Percentiles rank a stretch among this genome's conserved stretches.
phyloP scores from a whole-genome alignment of 2,329 filamentous ascomycete species.

The Dendrostoma leiphaemia region DNA sequence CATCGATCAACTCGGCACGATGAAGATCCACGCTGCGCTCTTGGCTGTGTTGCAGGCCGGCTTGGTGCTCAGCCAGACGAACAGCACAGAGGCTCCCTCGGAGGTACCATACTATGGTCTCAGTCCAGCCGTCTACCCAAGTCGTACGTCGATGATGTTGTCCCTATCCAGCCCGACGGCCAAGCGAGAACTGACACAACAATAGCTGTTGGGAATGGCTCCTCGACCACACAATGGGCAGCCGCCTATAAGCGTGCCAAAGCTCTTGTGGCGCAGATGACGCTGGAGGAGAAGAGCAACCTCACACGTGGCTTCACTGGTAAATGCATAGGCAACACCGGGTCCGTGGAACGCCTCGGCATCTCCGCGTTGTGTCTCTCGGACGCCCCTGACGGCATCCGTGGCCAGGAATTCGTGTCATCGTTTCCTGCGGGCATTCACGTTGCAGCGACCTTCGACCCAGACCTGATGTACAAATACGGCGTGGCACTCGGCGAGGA shows the following conservation, averaged over 20 bases:
- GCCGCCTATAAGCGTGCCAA: slow-evolving; percentile 33
- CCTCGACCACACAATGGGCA: slow-evolving; percentile 30
- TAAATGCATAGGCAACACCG: slow-evolving; percentile 31
- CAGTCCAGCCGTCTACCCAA: slow-evolving; percentile 34
- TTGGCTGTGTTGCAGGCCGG: slow-evolving; percentile 5
- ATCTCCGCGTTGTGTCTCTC: slow-evolving; percentile 43
- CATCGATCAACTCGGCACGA: slow-evolving; percentile 5
- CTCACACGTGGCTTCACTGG: slow-evolving; percentile 36
- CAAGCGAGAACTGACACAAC: slow-evolving; percentile 1
- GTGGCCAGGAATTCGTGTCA: slow-evolving; percentile 33
- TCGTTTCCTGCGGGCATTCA: slow-evolving; percentile 67
- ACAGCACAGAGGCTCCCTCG: slow-evolving; percentile 18
- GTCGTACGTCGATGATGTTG: slow-evolving; percentile 22
- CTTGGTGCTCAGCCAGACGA: slow-evolving; percentile 7
- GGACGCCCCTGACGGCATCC: slow-evolving; percentile 36
- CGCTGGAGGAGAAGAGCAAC: slow-evolving; percentile 37
- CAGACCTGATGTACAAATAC: slow-evolving; percentile 61
- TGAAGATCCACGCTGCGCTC: slow-evolving; percentile 9
- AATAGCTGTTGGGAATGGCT: slow-evolving; percentile 27
- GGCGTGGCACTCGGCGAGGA: slow-evolving; percentile 68
- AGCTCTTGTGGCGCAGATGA: slow-evolving; percentile 36
- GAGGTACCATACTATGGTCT: slow-evolving; percentile 33
- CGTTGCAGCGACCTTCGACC: slow-evolving; percentile 69
- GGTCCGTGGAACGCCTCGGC: slow-evolving; percentile 33
- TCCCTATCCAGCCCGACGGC: too few species aligned